These are phyloP conservation scores for Teratosphaeria destructans DNA, from an alignment of 2,329 filamentous ascomycete species.

Conservation along the genomic window DNA sequence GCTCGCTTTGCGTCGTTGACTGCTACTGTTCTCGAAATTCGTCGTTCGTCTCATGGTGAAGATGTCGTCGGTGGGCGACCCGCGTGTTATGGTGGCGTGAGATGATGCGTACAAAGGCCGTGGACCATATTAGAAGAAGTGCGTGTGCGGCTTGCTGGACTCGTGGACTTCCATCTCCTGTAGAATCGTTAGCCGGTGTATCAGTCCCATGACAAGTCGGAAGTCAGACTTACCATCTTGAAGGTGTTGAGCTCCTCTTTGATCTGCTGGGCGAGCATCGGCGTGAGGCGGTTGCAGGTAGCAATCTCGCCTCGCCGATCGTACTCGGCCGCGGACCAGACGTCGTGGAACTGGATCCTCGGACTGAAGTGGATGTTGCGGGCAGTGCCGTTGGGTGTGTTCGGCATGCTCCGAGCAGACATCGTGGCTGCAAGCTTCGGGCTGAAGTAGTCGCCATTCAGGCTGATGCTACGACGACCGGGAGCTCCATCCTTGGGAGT, in stretches of 20 bases:
- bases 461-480: slow-evolving; percentile 19
- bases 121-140: slow-evolving; percentile 74
- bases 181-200: slow-evolving; percentile 29
- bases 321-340: slow-evolving; percentile 91
- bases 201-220: slow-evolving; percentile 2
- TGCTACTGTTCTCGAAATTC: neutral
- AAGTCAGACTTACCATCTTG: slow-evolving; percentile 69
- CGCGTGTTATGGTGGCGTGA: neutral
- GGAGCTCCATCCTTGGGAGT: slow-evolving; percentile 68
- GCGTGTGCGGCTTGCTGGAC: slow-evolving; percentile 96
- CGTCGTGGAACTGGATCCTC: slow-evolving; percentile 88
- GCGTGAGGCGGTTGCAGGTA: slow-evolving; percentile 93
- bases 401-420: slow-evolving; percentile 62
- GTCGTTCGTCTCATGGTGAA: neutral
- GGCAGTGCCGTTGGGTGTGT: slow-evolving; percentile 59
- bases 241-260: slow-evolving; percentile 99
- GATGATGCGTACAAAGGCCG: neutral
- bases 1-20: neutral
- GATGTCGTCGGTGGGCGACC: neutral
- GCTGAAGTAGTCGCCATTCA: slow-evolving; percentile 82
- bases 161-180: slow-evolving; percentile 99
- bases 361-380: slow-evolving; percentile 70
- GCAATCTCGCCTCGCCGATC: slow-evolving; percentile 92
- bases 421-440: slow-evolving; percentile 56
- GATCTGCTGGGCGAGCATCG: slow-evolving; percentile 95